Conservation (phyloP, 2,329 filamentous ascomycete species). For the Cladorrhinum sp. region DNA sequence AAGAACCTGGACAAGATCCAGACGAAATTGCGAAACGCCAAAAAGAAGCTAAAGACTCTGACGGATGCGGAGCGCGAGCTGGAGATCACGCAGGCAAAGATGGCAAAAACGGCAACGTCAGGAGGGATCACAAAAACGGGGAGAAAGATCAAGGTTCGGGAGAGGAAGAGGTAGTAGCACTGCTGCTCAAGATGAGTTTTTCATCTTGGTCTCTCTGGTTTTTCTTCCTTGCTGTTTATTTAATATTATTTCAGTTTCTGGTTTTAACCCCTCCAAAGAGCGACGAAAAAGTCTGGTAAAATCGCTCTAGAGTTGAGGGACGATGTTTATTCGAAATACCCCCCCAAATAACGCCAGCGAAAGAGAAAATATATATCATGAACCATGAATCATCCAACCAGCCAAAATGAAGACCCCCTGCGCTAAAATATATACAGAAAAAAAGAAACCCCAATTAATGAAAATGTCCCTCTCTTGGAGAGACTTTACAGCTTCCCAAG, state of each 20-base stretch:
- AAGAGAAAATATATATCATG: conserved; percentile 13
- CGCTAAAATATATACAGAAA: not conserved
- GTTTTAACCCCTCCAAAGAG: not conserved
- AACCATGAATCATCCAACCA: conserved; percentile 12
- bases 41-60: conserved; percentile 53
- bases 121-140: conserved; percentile 59
- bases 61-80: conserved; percentile 56
- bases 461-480: not conserved
- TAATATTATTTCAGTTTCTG: conserved; percentile 3
- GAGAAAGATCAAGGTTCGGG: conserved; percentile 60
- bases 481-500: conserved; percentile 22
- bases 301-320: conserved; percentile 12
- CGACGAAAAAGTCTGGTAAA: conserved; percentile 17
- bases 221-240: not conserved
- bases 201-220: conserved; percentile 21
- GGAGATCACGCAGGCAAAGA: conserved; percentile 58
- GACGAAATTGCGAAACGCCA: conserved; percentile 48
- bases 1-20: conserved; percentile 46
- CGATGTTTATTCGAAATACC: conserved; percentile 17
- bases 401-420: not conserved
- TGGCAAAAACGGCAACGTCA: conserved; percentile 63
- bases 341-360: conserved; percentile 18
- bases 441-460: not conserved
- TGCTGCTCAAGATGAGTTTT: conserved; percentile 6
- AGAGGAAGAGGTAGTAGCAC: conserved; percentile 57